Evolutionary conservation across 306 rosid genomes (phyloP).

Genomic region (Cyclanthera cordifolia): DNA sequence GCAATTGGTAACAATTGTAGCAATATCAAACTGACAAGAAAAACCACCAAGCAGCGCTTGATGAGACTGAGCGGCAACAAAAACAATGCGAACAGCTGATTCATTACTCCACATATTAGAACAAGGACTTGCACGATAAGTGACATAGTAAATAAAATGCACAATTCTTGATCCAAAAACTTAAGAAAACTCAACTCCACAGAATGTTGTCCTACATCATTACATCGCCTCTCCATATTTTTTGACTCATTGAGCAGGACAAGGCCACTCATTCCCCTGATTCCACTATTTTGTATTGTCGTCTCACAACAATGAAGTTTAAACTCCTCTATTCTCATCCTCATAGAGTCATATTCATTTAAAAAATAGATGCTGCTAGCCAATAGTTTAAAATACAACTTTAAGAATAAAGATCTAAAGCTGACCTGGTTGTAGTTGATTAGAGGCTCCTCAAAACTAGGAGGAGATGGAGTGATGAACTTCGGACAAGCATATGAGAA

Average conservation of each 20-base stretch:
- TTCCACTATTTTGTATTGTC: neutral
- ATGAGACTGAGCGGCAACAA: neutral
- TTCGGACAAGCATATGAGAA: conserved; percentile 98
- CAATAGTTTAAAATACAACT: neutral
- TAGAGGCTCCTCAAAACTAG: conserved; percentile 89
- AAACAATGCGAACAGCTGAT: neutral
- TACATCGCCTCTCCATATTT: neutral
- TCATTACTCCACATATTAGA: neutral
- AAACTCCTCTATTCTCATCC: neutral
- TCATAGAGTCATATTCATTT: neutral
- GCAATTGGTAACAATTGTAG: neutral
- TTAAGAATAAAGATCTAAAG: neutral
- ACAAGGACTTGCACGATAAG: neutral
- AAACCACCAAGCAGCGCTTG: neutral
- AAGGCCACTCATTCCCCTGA: neutral
- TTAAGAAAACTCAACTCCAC: neutral
- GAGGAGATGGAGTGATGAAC: conserved; percentile 93
- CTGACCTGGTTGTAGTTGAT: conserved; percentile 89
- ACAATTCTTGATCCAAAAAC: neutral
- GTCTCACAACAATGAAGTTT: neutral
- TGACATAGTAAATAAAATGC: neutral
- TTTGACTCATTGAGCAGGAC: neutral
- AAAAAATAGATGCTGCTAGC: neutral
- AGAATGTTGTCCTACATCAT: neutral
- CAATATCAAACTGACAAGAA: neutral